Evolutionary conservation across 805 yeast species (phyloP).

Genomic region (Saturnispora kantuleensis): DNA sequence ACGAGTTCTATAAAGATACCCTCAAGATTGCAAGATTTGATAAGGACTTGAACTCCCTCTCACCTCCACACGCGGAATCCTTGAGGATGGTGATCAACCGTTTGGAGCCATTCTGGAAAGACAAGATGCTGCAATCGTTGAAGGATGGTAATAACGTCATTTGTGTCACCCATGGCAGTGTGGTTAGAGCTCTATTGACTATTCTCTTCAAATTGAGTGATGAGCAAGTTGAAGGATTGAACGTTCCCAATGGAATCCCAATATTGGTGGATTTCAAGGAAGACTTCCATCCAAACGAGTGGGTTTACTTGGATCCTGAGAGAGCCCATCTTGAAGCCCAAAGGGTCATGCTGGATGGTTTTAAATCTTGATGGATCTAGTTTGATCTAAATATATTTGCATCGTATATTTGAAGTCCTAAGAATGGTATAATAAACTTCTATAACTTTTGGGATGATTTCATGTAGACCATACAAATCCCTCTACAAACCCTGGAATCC

Average conservation of each 20-base stretch:
- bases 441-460: no score
- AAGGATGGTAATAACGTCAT: slow-evolving; percentile 46
- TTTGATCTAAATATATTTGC: not conserved
- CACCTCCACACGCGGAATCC: slow-evolving; percentile 64
- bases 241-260: slow-evolving; percentile 81
- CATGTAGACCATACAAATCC: no score
- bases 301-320: slow-evolving; percentile 71
- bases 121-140: slow-evolving; percentile 40
- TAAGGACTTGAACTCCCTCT: slow-evolving; percentile 25
- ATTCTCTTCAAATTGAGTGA: slow-evolving; percentile 56
- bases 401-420: not conserved
- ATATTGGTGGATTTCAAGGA: slow-evolving; percentile 46
- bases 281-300: slow-evolving; percentile 30
- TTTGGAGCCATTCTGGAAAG: slow-evolving; percentile 50
- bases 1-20: slow-evolving; percentile 30
- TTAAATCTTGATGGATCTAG: not conserved
- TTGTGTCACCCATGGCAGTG: slow-evolving; percentile 74
- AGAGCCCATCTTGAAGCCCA: slow-evolving; percentile 71
- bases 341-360: slow-evolving; percentile 70
- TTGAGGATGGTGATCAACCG: slow-evolving; percentile 62
- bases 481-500: no score
- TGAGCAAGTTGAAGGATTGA: slow-evolving; percentile 58
- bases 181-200: slow-evolving; percentile 67
- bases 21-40: slow-evolving; percentile 19
- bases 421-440: no score